Evolutionary conservation across 208 protist genomes (phyloP).

Genomic region (Wallacemonas sp.): DNA sequence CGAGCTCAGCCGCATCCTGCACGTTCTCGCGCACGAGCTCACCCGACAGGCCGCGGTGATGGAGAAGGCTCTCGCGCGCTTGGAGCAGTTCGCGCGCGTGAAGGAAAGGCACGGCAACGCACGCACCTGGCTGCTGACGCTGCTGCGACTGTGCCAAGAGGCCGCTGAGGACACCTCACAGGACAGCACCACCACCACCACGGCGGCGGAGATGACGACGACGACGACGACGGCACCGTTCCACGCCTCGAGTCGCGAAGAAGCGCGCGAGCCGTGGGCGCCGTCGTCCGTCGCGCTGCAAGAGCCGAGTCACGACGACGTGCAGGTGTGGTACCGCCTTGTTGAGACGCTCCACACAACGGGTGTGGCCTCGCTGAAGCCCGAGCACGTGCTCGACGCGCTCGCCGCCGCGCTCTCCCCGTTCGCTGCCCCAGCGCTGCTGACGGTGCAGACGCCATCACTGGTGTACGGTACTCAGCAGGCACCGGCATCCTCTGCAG

Average conservation of each 20-base stretch:
- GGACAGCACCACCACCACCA: neutral
- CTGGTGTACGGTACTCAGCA: conserved; percentile 2
- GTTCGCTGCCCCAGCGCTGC: conserved; percentile 19
- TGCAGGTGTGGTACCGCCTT: conserved; percentile 21
- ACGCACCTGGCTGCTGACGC: conserved; percentile 11
- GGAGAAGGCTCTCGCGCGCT: neutral
- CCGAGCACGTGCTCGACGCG: conserved; percentile 27
- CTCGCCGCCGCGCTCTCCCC: conserved; percentile 20
- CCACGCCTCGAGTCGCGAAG: neutral
- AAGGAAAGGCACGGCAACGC: conserved; percentile 1
- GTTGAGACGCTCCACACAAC: conserved; percentile 25
- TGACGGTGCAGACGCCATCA: conserved; percentile 7
- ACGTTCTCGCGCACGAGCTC: conserved; percentile 1
- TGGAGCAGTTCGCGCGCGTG: conserved; percentile 7
- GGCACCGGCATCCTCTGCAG: neutral
- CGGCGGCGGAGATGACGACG: neutral
- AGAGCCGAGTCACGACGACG: conserved; percentile 15
- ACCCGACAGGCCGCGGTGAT: conserved; percentile 2
- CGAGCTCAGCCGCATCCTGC: conserved; percentile 14
- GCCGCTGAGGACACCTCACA: neutral
- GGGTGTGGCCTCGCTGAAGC: conserved; percentile 22
- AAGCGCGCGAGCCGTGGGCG: neutral
- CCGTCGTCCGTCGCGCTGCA: conserved; percentile 8
- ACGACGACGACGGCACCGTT: neutral
- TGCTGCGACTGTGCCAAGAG: conserved; percentile 9